Conservation (phyloP, 352 stramenopile genomes). For the Pythium aquatile region DNA sequence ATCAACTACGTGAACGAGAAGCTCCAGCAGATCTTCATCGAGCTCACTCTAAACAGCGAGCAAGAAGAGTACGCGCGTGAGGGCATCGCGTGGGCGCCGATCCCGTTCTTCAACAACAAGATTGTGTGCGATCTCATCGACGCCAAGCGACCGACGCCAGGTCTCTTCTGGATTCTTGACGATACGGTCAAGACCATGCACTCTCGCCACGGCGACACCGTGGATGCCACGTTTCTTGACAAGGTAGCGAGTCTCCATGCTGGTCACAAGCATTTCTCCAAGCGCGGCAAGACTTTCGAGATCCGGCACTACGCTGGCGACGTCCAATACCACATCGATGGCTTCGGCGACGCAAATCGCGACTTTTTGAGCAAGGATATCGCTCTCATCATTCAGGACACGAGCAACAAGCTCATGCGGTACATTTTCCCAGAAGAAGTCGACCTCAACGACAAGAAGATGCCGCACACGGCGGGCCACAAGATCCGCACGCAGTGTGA, state of each 20-base stretch:
- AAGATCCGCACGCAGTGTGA: conserved; percentile 88
- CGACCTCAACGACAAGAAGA: conserved; percentile 79
- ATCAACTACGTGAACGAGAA: conserved; percentile 97
- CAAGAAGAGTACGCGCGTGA: conserved; percentile 96
- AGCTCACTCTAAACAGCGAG: conserved; percentile 86
- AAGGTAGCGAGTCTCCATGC: conserved; percentile 71
- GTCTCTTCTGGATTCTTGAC: conserved; percentile 84
- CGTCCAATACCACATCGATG: conserved; percentile 81
- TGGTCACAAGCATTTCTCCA: conserved; percentile 74
- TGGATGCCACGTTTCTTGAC: conserved; percentile 81
- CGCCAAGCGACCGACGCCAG: conserved; percentile 61
- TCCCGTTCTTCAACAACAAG: conserved; percentile 94
- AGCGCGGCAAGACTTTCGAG: conserved; percentile 83
- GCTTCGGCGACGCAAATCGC: conserved; percentile 80
- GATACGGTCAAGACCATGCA: conserved; percentile 89
- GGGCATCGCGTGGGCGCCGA: conserved; percentile 89
- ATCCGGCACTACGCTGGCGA: conserved; percentile 87
- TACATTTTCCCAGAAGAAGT: conserved; percentile 86
- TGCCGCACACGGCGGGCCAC: conserved; percentile 74
- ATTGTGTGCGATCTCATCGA: conserved; percentile 88
- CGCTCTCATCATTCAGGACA: conserved; percentile 74
- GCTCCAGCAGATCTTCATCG: conserved; percentile 92
- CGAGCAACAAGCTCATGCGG: conserved; percentile 81
- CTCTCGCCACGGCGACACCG: conserved; percentile 70
- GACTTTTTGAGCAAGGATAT: conserved; percentile 87